These are phyloP conservation scores for Funneliformis geosporum DNA, from an alignment of 192 early-diverging fungal species.

Conservation along the genomic window DNA sequence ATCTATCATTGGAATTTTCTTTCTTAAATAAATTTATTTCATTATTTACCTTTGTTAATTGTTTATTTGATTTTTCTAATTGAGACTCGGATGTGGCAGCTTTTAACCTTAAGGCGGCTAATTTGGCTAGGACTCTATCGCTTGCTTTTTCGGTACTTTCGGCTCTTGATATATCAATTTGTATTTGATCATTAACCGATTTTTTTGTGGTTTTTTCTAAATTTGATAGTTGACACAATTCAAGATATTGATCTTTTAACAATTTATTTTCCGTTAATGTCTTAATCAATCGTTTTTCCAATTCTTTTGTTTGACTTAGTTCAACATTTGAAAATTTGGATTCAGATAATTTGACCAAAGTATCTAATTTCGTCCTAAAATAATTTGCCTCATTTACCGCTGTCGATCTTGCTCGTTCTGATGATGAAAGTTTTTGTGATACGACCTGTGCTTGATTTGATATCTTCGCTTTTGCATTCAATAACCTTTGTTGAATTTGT, in stretches of 20 bases:
- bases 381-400: conserved; percentile 58
- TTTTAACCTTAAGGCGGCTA: conserved; percentile 42
- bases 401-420: conserved; percentile 47
- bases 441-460: conserved; percentile 42
- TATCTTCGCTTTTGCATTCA: conserved; percentile 37
- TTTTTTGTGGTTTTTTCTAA: conserved; percentile 45
- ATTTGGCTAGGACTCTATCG: conserved; percentile 42
- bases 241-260: conserved; percentile 38
- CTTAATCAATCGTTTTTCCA: conserved; percentile 46
- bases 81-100: conserved; percentile 44
- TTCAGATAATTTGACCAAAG: conserved; percentile 41
- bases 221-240: conserved; percentile 46
- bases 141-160: conserved; percentile 51
- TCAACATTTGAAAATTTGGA: conserved; percentile 41
- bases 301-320: conserved; percentile 37
- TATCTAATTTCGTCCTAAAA: conserved; percentile 50
- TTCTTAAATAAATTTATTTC: conserved; percentile 41
- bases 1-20: conserved; percentile 33
- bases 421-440: conserved; percentile 48
- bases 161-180: conserved; percentile 42
- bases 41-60: conserved; percentile 37
- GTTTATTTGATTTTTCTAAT: conserved; percentile 38
- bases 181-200: conserved; percentile 44
- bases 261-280: conserved; percentile 45
- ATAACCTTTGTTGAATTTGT: conserved; percentile 47